These are phyloP conservation scores for Sporothrix mexicana DNA, from an alignment of 2,329 filamentous ascomycete genomes.

Conservation along the genomic window DNA sequence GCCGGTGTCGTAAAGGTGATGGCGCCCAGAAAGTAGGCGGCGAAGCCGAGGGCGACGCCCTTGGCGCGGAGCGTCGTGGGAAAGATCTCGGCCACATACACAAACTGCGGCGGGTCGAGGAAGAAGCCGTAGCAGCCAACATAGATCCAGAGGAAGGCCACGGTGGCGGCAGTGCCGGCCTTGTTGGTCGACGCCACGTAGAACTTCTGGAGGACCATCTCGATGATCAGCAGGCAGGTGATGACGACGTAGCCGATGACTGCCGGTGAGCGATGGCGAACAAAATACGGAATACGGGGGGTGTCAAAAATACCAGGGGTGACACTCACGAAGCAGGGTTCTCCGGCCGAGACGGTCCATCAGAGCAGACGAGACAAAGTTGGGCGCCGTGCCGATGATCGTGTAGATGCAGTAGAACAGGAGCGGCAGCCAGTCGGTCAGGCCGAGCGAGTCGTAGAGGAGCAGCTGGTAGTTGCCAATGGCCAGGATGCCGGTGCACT, in stretches of 20 bases:
- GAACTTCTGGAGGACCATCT: constrained; percentile 18
- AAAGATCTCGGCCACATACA: neutral
- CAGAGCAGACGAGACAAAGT: neutral
- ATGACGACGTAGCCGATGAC: neutral
- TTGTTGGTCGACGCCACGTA: constrained; percentile 26
- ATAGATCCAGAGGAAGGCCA: constrained; percentile 30
- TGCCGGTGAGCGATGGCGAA: too few relatives aligned
- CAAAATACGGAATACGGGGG: too few relatives aligned
- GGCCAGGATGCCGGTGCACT: neutral
- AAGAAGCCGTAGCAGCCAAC: constrained; percentile 31
- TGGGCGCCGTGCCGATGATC: neutral
- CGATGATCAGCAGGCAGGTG: neutral
- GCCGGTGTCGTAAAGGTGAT: neutral
- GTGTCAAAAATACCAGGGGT: neutral
- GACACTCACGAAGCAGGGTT: neutral
- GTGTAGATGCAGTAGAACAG: neutral
- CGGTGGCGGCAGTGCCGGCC: constrained; percentile 26
- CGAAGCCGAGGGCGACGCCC: neutral
- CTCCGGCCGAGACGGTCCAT: neutral
- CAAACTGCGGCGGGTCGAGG: constrained; percentile 3
- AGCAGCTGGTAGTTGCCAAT: neutral
- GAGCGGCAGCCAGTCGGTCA: neutral
- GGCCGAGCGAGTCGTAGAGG: constrained; percentile 1
- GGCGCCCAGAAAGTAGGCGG: neutral
- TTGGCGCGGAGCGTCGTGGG: neutral